Conservation (phyloP, 495 filamentous ascomycete species). For the Aspergillus kassunensis region DNA sequence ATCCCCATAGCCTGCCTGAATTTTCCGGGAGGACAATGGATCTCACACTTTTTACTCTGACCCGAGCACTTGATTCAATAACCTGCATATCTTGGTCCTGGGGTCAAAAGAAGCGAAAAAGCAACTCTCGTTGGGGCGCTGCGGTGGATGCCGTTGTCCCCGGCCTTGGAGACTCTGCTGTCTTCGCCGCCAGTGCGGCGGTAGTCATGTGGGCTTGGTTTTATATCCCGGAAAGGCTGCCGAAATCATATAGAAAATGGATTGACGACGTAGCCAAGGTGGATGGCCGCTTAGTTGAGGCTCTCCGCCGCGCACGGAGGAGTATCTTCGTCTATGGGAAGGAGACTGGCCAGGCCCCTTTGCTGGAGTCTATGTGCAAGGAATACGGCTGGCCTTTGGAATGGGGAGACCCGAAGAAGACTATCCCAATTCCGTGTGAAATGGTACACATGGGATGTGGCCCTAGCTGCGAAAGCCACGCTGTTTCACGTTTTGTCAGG, state of each 20-base stretch:
- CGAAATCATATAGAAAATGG: slow-evolving; percentile 79
- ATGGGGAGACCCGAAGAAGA: slow-evolving; percentile 74
- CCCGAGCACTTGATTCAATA: slow-evolving; percentile 70
- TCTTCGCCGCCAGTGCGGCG: slow-evolving; percentile 74
- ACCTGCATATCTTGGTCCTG: slow-evolving; percentile 62
- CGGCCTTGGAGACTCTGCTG: slow-evolving; percentile 56
- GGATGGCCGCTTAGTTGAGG: slow-evolving; percentile 72
- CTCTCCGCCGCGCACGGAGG: slow-evolving; percentile 61
- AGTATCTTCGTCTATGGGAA: slow-evolving; percentile 70
- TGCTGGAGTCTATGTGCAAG: slow-evolving; percentile 71
- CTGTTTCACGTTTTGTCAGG: slow-evolving; percentile 61
- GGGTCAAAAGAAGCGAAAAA: slow-evolving; percentile 27
- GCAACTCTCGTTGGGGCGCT: slow-evolving; percentile 47
- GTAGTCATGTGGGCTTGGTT: slow-evolving; percentile 92
- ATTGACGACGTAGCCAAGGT: slow-evolving; percentile 74
- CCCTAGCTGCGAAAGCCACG: slow-evolving; percentile 74
- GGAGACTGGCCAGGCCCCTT: slow-evolving; percentile 67
- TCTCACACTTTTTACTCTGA: slow-evolving; percentile 75
- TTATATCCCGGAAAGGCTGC: slow-evolving; percentile 66
- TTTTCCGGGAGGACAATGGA: slow-evolving; percentile 79
- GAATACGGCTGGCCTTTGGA: slow-evolving; percentile 64
- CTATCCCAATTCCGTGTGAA: slow-evolving; percentile 79
- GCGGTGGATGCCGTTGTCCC: slow-evolving; percentile 48
- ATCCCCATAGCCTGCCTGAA: slow-evolving; percentile 19
- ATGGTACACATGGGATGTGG: slow-evolving; percentile 82